Conservation (phyloP, 2,329 filamentous ascomycete species). For the Neofusicoccum ribis region DNA sequence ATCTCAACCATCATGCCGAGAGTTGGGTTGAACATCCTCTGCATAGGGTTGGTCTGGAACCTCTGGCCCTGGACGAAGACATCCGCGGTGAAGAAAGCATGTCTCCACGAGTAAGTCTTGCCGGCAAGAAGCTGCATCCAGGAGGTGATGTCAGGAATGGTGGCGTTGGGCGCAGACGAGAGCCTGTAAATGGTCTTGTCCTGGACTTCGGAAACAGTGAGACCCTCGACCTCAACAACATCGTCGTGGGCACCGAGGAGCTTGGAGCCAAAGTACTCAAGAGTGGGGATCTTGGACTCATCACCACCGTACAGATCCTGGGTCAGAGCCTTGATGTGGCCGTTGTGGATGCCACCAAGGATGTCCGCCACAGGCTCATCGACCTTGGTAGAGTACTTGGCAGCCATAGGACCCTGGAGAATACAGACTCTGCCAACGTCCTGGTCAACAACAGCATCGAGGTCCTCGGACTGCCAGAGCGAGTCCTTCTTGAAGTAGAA, state of each 20-base stretch:
- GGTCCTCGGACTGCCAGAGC: conserved; percentile 96
- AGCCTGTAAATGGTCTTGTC: conserved; percentile 83
- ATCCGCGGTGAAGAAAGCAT: conserved; percentile 90
- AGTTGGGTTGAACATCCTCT: conserved; percentile 82
- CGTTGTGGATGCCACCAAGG: conserved; percentile 83
- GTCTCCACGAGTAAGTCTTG: conserved; percentile 83
- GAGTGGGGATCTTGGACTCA: conserved; percentile 71
- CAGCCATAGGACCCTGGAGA: conserved; percentile 90
- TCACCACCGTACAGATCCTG: conserved; percentile 78
- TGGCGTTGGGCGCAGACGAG: conserved; percentile 69
- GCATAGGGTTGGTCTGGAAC: conserved; percentile 96
- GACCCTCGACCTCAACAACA: conserved; percentile 70
- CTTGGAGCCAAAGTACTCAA: conserved; percentile 96
- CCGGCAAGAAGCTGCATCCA: conserved; percentile 91
- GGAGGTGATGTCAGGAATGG: conserved; percentile 74
- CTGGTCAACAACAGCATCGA: conserved; percentile 92
- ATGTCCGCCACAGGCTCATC: conserved; percentile 97
- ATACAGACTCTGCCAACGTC: conserved; percentile 97
- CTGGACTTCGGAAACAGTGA: conserved; percentile 77
- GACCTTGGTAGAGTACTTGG: conserved; percentile 81
- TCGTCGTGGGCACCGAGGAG: conserved; percentile 71
- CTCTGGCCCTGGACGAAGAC: conserved; percentile 93
- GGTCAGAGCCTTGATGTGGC: conserved; percentile 79
- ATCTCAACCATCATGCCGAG: conserved; percentile 91
- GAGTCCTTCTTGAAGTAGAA: conserved; percentile 99